Conservation (phyloP, 768 basidiomycete genomes). For the Mrakia frigida region DNA sequence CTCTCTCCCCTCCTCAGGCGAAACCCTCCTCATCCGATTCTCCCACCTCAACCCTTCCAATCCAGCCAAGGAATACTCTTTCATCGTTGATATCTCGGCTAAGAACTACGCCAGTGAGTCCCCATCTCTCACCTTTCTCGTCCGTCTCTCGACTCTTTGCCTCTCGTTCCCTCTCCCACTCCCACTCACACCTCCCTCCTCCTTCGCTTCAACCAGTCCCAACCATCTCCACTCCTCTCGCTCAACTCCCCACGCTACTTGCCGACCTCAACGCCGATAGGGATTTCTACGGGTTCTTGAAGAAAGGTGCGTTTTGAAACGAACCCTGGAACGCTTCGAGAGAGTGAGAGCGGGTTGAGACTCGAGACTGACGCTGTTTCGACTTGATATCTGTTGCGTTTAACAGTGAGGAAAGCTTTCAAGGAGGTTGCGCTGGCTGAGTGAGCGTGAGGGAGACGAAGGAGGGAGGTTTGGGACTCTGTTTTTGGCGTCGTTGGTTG, state of each 20-base stretch:
- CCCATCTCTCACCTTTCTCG: not conserved
- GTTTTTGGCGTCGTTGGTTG: too few relatives aligned
- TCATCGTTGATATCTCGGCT: conserved; percentile 21
- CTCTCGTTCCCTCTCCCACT: not conserved
- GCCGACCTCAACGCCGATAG: conserved; percentile 18
- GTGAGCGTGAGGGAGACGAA: not conserved
- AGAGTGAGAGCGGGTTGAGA: too few relatives aligned
- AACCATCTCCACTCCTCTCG: conserved; percentile 16
- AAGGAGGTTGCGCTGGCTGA: conserved; percentile 21
- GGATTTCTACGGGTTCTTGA: conserved; percentile 27
- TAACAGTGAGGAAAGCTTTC: conserved; percentile 14
- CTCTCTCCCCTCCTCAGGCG: conserved; percentile 7
- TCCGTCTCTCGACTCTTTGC: not conserved
- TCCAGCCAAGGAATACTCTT: conserved; percentile 21
- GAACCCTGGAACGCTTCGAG: too few relatives aligned
- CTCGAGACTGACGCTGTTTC: not conserved
- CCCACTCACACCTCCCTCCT: not conserved
- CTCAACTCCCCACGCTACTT: conserved; percentile 14
- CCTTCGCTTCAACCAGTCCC: conserved; percentile 3
- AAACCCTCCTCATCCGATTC: conserved; percentile 30
- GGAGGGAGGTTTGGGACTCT: too few relatives aligned
- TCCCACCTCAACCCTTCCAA: conserved; percentile 24
- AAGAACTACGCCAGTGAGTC: conserved; percentile 21
- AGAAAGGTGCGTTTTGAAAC: not conserved
- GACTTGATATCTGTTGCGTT: not conserved